Conservation (phyloP, 192 early-diverging fungal genomes). For the Entomortierella parvispora region DNA sequence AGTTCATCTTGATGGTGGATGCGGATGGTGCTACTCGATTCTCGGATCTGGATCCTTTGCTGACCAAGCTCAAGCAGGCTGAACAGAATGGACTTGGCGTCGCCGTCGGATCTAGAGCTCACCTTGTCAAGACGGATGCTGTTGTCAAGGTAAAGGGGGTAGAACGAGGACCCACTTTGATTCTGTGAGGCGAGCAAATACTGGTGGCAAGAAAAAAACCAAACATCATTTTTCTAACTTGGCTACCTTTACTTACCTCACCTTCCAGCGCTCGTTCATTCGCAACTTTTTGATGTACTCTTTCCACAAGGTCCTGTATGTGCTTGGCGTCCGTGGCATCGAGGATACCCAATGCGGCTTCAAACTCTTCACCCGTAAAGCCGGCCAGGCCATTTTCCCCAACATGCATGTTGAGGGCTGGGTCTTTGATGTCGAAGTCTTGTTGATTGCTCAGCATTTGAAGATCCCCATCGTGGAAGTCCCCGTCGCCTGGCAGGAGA, state of each 20-base stretch:
- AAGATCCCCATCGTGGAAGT: constrained; percentile 87
- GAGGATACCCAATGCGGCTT: constrained; percentile 99
- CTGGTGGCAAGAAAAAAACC: no score
- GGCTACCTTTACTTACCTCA: not conserved
- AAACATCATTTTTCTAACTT: not conserved
- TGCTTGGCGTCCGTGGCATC: constrained; percentile 88
- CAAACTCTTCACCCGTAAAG: constrained; percentile 88
- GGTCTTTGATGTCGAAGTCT: constrained; percentile 98
- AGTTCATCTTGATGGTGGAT: constrained; percentile 89
- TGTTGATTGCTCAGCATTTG: constrained; percentile 81
- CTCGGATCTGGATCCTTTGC: constrained; percentile 80
- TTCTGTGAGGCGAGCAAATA: no score
- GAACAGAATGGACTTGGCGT: constrained; percentile 66
- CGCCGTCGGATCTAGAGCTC: constrained; percentile 91
- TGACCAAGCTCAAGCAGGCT: constrained; percentile 52
- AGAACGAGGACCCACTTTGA: not conserved
- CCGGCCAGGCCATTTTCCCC: constrained; percentile 81
- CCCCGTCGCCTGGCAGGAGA: constrained; percentile 95
- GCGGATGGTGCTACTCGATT: constrained; percentile 96
- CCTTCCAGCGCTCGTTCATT: constrained; percentile 81
- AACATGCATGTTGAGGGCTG: constrained; percentile 96
- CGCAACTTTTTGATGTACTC: constrained; percentile 94
- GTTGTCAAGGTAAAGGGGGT: constrained; percentile 90
- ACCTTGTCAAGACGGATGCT: constrained; percentile 85
- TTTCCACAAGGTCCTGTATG: constrained; percentile 90